Evolutionary conservation across 129 eudicot genomes (phyloP), one percentile per base, ranked within the genome.

Genomic region (Artemisia tridentata): DNA sequence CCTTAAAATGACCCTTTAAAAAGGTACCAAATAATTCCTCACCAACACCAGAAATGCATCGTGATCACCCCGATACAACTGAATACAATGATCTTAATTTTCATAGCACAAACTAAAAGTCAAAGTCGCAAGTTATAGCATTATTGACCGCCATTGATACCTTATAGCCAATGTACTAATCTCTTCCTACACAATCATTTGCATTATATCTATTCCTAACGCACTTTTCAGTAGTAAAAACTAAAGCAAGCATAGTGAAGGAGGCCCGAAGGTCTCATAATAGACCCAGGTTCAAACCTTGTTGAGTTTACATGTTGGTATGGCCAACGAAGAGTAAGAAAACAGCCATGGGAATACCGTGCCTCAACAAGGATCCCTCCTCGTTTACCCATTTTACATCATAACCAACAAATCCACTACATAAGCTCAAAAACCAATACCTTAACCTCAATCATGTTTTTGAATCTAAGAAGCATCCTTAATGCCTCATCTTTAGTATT

Each of bases 391-490:
- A 17, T 16, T 15, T 16, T 43, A 47, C 16, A 71, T 72, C 56
- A 71, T 57, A 53, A 71, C 55, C 73, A 45, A 63, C 27, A 64
- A 71, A 25, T 16, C 57, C 8, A 71, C 38, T 14, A 41, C 51
- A 4, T 2, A 52, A 59, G 41, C 68, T 47, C 19, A 48, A 14
- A 63, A 72, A 75, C 25, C 45, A 60, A 34, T 72, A 90, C 97
- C 92, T 84, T 76, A 15, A 87, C 65, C 63, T 91, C 88, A 21
- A 91, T 50, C 83, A 71, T 78, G 11, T 74, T 80, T 61, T 84
- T 90, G 52, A 87, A 77, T 15, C 86, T 70, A 7, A 85, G 64
- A 41, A 86, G 78, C 90, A 86, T 75, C 61, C 66, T 71, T 69
- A 78, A 31, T 15, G 90, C 86, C 21, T 84, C 86, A 3, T 89